Base-by-base conservation (phyloP, 2,329 filamentous ascomycete species). In the Chaetomium sp. region DNA sequence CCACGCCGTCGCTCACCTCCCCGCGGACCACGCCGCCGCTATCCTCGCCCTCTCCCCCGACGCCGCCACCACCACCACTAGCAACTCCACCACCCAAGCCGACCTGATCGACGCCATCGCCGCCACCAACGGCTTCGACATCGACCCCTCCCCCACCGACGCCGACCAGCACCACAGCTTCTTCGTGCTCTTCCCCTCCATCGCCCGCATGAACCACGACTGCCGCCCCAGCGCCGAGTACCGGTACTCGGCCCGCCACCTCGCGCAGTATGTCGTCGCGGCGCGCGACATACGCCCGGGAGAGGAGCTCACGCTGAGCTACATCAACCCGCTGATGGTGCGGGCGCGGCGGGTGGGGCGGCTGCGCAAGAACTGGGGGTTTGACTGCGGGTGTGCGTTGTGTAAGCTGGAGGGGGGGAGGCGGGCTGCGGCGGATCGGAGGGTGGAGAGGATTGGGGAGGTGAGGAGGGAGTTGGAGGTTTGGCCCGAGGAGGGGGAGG, bases 211-310 rank as follows among this genome's bases (percentile, higher is more conserved):
- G 68, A 81, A 81, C 71, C 79, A 81, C 70, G 78, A 80, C 70
- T 81, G 79, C 67, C 76, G 79, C 1, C 77, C 79, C 33, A 81
- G 81, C 65, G 75, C 77, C 33, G 79, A 78, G 69, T 81, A 81
- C 72, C 76, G 74, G 67, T 79, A 78, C 64, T 77, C 80, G 67
- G 70, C 73, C 47, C 64, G 71, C 3, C 76, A 76, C 1, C 72
- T 80, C 45, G 74, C 76, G 3, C 79, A 81, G 63, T 73, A 76
- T 63, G 72, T 78, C 45, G 74, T 77, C 57, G 80, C 78, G 38
- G 70, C 76, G 12, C 74, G 78, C 1, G 74, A 76, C 62, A 81
- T 81, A 65, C 51, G 63, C 3, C 74, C 77, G 0, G 79, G 79
- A 33, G 78, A 80, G 65, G 79, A 81, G 70, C 74, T 81, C 58